Evolutionary conservation across 192 early-diverging fungal genomes (phyloP), one percentile per base, ranked within the genome.

Genomic region (Gorgonomyces haynaldii): DNA sequence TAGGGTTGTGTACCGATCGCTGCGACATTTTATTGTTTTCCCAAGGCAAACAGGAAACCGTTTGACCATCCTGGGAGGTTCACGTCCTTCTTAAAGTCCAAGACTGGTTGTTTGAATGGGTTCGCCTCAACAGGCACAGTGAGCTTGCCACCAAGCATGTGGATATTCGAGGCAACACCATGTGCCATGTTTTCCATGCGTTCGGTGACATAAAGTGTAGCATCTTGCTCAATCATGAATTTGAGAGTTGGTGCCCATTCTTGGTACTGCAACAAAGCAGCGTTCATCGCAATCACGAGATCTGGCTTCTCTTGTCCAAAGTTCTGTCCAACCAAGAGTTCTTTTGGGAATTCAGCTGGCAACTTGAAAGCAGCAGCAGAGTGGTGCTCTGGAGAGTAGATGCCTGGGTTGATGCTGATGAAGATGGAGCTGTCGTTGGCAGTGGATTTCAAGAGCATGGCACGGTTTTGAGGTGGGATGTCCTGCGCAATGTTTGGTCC

Each of bases 51-150:
- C 16, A 68, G 56, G 37, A 67, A 75, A 4, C 60, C 72, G 50
- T 75, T 75, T 27, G 50, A 57, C 72, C 72, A 70, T 8, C 62
- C 60, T 17, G 67, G 67, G 40, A 75, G 49, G 53, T 75, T 75
- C 6, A 64, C 60, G 23, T 68, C 67, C 39, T 57, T 57, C 57
- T 70, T 65, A 52, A 58, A 70, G 31, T 64, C 55, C 36, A 58
- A 65, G 6, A 70, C 58, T 1, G 72, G 72, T 56, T 70, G 72
- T 34, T 66, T 31, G 52, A 75, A 70, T n/a, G 67, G 67, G 39
- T 75, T 70, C 19, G 52, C 54, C 9, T 34, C 19, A 24, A 50
- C 41, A 12, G 57, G 49, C 4, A 62, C 28, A 22, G 48, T 48
- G 7, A 69, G 37, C n/a, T 24, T 40, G 37, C 50, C 55, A 13